A percentile compares a stretch with the other conserved stretches of the same genome.
Evolutionary conservation across 148 eudicot species (phyloP).

Genomic region (Euryodendron excelsum): DNA sequence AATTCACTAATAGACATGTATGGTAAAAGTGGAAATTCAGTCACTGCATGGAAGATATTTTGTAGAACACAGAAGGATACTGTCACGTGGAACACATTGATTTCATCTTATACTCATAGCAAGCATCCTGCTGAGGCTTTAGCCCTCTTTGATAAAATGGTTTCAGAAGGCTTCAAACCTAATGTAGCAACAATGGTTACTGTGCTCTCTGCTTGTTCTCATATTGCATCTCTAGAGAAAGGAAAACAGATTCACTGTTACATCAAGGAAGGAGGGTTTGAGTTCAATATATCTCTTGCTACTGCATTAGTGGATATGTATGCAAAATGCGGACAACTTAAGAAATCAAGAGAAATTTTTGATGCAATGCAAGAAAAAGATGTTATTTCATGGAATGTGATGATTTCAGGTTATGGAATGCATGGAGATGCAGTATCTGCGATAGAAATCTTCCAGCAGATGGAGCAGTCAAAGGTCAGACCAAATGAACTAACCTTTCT

Average conservation of each 20-base stretch:
- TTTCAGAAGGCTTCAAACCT: constrained; percentile 46
- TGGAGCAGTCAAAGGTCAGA: constrained; percentile 44
- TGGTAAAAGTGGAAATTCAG: constrained; percentile 45
- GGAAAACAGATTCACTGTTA: constrained; percentile 50
- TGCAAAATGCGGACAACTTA: constrained; percentile 72
- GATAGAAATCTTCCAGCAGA: constrained; percentile 41
- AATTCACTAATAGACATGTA: constrained; percentile 72
- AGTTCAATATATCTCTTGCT: constrained; percentile 37
- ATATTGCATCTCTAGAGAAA: constrained; percentile 46
- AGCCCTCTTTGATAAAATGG: constrained; percentile 48
- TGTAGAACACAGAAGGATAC: constrained; percentile 37
- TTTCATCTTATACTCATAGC: constrained; percentile 41
- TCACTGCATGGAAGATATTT: constrained; percentile 46
- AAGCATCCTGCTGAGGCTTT: constrained; percentile 45
- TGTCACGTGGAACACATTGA: constrained; percentile 61
- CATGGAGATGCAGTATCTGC: constrained; percentile 67
- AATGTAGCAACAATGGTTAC: constrained; percentile 47
- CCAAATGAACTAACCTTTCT: constrained; percentile 72
- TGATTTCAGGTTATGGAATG: constrained; percentile 73
- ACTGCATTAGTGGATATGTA: constrained; percentile 74
- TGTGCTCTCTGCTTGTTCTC: constrained; percentile 64
- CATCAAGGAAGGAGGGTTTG: constrained; percentile 33
- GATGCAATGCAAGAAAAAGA: constrained; percentile 55
- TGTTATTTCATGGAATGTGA: constrained; percentile 65
- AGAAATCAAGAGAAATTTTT: constrained; percentile 50